These are phyloP conservation scores for Phytophthora pluvialis DNA, from an alignment of 352 stramenopile genomes.

Conservation along the genomic window DNA sequence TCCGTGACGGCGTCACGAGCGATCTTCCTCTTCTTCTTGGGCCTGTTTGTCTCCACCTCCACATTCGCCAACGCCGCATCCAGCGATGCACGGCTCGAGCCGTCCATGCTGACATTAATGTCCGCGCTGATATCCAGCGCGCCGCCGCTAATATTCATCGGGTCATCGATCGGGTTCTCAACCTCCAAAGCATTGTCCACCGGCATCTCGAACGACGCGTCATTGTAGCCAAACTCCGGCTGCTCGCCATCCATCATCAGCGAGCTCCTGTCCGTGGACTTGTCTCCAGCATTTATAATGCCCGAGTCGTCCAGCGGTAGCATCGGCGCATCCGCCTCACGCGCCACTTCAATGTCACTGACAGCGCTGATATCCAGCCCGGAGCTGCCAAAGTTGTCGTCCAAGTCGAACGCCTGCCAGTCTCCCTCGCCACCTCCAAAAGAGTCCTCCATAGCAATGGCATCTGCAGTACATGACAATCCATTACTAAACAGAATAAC, in stretches of 20 bases:
- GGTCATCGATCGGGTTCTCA: conserved; percentile 43
- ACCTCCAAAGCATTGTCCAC: conserved; percentile 47
- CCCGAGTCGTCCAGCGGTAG: conserved; percentile 63
- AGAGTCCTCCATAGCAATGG: conserved; percentile 72
- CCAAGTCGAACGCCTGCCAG: conserved; percentile 86
- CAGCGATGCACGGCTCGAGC: conserved; percentile 68
- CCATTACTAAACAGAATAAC: conserved; percentile 3
- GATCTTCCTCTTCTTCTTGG: conserved; percentile 87
- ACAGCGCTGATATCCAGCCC: conserved; percentile 69
- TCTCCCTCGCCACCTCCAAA: conserved; percentile 70
- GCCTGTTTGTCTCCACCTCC: conserved; percentile 47
- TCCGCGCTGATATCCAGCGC: conserved; percentile 75
- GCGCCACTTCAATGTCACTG: conserved; percentile 85
- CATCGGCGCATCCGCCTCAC: conserved; percentile 66
- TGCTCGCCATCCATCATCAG: conserved; percentile 38
- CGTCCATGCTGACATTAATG: conserved; percentile 71
- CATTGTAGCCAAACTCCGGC: conserved; percentile 63
- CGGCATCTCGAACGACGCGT: conserved; percentile 64
- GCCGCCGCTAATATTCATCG: conserved; percentile 46
- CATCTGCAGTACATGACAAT: conserved; percentile 45
- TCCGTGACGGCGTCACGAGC: conserved; percentile 81
- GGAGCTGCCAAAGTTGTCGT: conserved; percentile 62
- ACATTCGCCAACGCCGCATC: conserved; percentile 59
- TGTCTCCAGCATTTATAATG: conserved; percentile 54
- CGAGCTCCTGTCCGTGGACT: conserved; percentile 53